phyloP scores from a whole-genome alignment of 495 filamentous ascomycete species.

The Pseudevernia furfuracea region DNA sequence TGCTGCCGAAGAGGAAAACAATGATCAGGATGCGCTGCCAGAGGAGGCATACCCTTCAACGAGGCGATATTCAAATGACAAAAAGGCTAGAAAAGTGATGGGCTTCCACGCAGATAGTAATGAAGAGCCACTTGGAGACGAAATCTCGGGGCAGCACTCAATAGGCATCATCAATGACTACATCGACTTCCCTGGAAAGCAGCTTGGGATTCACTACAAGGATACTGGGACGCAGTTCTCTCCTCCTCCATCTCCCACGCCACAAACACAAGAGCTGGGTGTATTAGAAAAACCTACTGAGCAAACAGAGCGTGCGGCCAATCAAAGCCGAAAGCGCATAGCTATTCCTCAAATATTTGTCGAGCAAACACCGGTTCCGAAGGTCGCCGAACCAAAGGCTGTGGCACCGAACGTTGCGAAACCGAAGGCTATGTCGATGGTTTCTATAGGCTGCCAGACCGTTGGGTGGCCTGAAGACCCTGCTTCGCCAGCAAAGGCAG shows the following conservation, averaged over 20 bases:
- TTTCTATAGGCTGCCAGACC: conserved; percentile 67
- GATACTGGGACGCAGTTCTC: conserved; percentile 77
- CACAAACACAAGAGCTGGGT: conserved; percentile 36
- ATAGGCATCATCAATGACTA: conserved; percentile 7
- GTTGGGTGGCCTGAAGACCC: conserved; percentile 58
- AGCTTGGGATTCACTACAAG: conserved; percentile 42
- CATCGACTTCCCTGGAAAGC: conserved; percentile 8
- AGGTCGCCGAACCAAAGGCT: conserved; percentile 20
- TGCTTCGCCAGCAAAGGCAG: conserved; percentile 56
- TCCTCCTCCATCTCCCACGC: conserved; percentile 64
- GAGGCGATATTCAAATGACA: conserved; percentile 31
- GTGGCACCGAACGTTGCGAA: too few species aligned
- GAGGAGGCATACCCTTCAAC: conserved; percentile 30
- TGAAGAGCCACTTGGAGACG: conserved; percentile 11
- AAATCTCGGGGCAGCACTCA: conserved; percentile 8
- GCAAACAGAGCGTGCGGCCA: conserved; percentile 39
- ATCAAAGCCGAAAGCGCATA: conserved; percentile 60
- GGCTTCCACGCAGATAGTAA: conserved; percentile 38
- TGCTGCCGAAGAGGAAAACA: conserved; percentile 43
- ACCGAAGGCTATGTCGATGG: conserved; percentile 45
- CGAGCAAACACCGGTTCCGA: conserved; percentile 19
- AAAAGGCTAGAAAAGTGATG: conserved; percentile 45
- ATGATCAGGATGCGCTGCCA: conserved; percentile 35
- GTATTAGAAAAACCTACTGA: conserved; percentile 35
- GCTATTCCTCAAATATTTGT: conserved; percentile 30